phyloP scores from a whole-genome alignment of 2,329 filamentous ascomycete species.

The Capronia americana region DNA sequence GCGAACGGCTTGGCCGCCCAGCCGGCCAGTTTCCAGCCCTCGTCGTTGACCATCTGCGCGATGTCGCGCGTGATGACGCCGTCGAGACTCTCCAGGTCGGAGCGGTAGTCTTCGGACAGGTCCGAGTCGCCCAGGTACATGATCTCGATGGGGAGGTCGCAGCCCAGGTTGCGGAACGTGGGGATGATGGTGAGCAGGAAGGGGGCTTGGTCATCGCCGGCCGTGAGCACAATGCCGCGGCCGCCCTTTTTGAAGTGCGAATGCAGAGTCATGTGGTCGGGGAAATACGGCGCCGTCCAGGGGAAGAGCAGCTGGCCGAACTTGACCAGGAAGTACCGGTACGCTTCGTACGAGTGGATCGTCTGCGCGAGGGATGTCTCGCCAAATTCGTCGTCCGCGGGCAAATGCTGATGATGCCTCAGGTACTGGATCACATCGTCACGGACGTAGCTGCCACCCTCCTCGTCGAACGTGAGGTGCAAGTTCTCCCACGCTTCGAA shows the following conservation, averaged over 20 bases:
- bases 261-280: conserved; percentile 54
- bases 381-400: conserved; percentile 27
- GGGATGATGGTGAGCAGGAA: conserved; percentile 54
- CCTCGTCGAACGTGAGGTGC: conserved; percentile 39
- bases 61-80: conserved; percentile 55
- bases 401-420: conserved; percentile 39
- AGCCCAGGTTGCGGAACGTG: conserved; percentile 39
- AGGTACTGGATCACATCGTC: conserved; percentile 52
- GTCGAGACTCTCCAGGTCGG: conserved; percentile 51
- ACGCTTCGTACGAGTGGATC: conserved; percentile 52
- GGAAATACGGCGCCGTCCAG: conserved; percentile 50
- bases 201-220: conserved; percentile 52
- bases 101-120: conserved; percentile 51
- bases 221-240: conserved; percentile 54
- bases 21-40: conserved; percentile 53
- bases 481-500: conserved; percentile 50
- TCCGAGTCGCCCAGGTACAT: conserved; percentile 52
- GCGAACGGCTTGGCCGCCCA: conserved; percentile 58
- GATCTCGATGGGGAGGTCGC: conserved; percentile 39
- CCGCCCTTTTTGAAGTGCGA: conserved; percentile 52
- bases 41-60: conserved; percentile 53
- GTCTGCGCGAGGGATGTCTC: conserved; percentile 42
- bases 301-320: conserved; percentile 47
- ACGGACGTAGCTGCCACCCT: conserved; percentile 49
- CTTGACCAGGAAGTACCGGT: conserved; percentile 49